A percentile compares a stretch with the other conserved stretches of the same genome.
These are phyloP conservation scores for Sutorius eximius DNA, from an alignment of 1,284 basidiomycete genomes.

Conservation along the genomic window DNA sequence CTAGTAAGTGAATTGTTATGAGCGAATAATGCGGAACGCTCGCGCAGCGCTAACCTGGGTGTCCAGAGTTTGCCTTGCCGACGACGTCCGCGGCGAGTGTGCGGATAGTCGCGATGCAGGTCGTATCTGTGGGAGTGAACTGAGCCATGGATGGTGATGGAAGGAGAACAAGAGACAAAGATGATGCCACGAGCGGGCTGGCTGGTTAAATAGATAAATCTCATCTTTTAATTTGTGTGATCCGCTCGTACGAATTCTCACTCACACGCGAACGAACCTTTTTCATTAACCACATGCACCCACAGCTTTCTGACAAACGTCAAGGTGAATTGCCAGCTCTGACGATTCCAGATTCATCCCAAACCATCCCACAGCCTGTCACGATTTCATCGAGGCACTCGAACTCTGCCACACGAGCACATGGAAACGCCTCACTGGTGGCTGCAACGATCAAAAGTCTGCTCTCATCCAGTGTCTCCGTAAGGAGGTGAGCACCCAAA, in stretches of 20 bases:
- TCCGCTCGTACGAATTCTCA: conserved; percentile 2
- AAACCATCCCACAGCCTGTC: conserved; percentile 50
- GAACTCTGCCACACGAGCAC: conserved; percentile 61
- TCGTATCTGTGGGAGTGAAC: conserved; percentile 54
- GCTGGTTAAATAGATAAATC: conserved; percentile 15
- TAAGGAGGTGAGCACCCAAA: conserved; percentile 59
- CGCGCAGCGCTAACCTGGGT: conserved; percentile 60
- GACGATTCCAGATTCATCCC: background rate
- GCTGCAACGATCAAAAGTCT: conserved; percentile 72
- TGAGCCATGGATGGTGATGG: conserved; percentile 42
- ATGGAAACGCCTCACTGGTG: conserved; percentile 65
- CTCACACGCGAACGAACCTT: conserved; percentile 5
- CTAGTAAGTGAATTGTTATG: conserved; percentile 36
- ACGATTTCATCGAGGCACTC: conserved; percentile 72
- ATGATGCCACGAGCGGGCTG: background rate
- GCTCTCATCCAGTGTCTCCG: conserved; percentile 74
- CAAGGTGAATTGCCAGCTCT: conserved; percentile 44
- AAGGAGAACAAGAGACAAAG: conserved; percentile 13
- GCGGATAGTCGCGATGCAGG: conserved; percentile 67
- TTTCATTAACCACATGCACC: conserved; percentile 53
- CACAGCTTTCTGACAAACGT: conserved; percentile 71
- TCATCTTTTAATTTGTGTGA: background rate
- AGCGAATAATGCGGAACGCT: background rate
- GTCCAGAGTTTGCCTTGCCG: conserved; percentile 87
- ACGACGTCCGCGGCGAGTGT: conserved; percentile 73